These are phyloP conservation scores for Skeletonema costatum DNA, from an alignment of 108 stramenopile genomes.

Conservation along the genomic window DNA sequence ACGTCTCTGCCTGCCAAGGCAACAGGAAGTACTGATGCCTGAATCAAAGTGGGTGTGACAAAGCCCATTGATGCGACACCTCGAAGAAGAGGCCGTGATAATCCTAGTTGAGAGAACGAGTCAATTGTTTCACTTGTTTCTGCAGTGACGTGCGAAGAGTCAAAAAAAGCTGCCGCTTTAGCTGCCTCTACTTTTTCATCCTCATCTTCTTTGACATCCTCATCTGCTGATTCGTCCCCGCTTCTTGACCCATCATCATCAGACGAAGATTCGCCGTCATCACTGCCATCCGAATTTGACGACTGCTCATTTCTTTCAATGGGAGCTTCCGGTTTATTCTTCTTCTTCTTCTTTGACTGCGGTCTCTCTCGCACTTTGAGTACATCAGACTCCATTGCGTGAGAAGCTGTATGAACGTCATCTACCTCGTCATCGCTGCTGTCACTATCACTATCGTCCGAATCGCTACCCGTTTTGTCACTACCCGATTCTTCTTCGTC, in stretches of 20 bases:
- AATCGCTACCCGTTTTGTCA: slow-evolving; percentile 19
- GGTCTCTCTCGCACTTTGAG: slow-evolving; percentile 40
- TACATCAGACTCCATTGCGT: slow-evolving; percentile 45
- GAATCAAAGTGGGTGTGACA: slow-evolving; percentile 94
- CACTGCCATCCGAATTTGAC: slow-evolving; percentile 27
- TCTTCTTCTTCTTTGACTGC: slow-evolving; percentile 15
- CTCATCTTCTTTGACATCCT: slow-evolving; percentile 52
- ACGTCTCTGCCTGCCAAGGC: slow-evolving; percentile 95
- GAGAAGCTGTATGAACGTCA: slow-evolving; percentile 33
- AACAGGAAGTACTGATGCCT: slow-evolving; percentile 89
- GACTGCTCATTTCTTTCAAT: not conserved
- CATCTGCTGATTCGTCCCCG: slow-evolving; percentile 43
- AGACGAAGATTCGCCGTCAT: slow-evolving; percentile 56
- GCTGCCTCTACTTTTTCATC: slow-evolving; percentile 54
- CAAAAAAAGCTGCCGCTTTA: slow-evolving; percentile 81
- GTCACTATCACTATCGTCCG: slow-evolving; percentile 29
- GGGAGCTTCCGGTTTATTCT: not conserved
- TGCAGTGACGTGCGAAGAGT: slow-evolving; percentile 29
- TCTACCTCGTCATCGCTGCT: slow-evolving; percentile 55
- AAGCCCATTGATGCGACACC: slow-evolving; percentile 95
- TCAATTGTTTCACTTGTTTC: slow-evolving; percentile 44
- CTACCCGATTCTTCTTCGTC: slow-evolving; percentile 47
- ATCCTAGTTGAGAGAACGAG: slow-evolving; percentile 88
- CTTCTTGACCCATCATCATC: slow-evolving; percentile 13
- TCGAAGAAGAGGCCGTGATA: slow-evolving; percentile 93